These are phyloP conservation scores for Microcyclospora tardicrescens DNA, from an alignment of 2,329 filamentous ascomycete species.

Conservation along the genomic window DNA sequence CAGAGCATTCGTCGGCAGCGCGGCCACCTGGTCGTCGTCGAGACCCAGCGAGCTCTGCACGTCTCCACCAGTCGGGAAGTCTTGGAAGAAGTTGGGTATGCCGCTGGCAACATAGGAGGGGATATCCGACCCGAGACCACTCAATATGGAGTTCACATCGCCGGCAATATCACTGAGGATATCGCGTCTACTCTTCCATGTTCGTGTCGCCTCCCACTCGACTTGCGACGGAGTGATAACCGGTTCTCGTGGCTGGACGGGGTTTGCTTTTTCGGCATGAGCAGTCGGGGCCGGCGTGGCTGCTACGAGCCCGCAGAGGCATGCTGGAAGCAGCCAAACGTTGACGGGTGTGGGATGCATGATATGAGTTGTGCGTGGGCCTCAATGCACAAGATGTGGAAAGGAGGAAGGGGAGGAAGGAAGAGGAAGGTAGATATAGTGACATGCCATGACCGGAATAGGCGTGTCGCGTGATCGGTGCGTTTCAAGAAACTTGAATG, in stretches of 20 bases:
- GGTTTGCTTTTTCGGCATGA: slow-evolving; percentile 1
- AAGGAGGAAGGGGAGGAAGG: too few species aligned
- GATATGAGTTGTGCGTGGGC: too few species aligned
- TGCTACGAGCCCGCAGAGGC: slow-evolving; percentile 13
- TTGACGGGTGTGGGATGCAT: slow-evolving; percentile 4
- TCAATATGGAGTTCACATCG: slow-evolving; percentile 28
- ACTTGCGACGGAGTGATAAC: slow-evolving; percentile 37
- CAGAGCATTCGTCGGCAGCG: slow-evolving; percentile 55
- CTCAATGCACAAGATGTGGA: too few species aligned
- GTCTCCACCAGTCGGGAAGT: slow-evolving; percentile 44
- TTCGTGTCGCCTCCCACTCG: slow-evolving; percentile 27
- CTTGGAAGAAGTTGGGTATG: slow-evolving; percentile 54
- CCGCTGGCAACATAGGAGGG: slow-evolving; percentile 49
- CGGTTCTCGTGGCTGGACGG: slow-evolving; percentile 23
- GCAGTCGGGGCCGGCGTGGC: slow-evolving; percentile 12
- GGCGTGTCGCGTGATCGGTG: too few species aligned
- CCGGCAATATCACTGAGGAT: slow-evolving; percentile 39
- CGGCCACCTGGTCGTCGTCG: slow-evolving; percentile 43
- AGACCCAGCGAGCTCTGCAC: slow-evolving; percentile 52
- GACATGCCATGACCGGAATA: too few species aligned
- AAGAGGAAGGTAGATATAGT: too few species aligned
- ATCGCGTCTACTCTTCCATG: slow-evolving; percentile 32
- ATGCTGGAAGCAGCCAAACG: slow-evolving; percentile 15
- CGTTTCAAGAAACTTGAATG: too few species aligned
- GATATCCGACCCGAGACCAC: slow-evolving; percentile 40